Conservation (phyloP, 371 early-diverging fungal genomes). For the Mortierella sp. region DNA sequence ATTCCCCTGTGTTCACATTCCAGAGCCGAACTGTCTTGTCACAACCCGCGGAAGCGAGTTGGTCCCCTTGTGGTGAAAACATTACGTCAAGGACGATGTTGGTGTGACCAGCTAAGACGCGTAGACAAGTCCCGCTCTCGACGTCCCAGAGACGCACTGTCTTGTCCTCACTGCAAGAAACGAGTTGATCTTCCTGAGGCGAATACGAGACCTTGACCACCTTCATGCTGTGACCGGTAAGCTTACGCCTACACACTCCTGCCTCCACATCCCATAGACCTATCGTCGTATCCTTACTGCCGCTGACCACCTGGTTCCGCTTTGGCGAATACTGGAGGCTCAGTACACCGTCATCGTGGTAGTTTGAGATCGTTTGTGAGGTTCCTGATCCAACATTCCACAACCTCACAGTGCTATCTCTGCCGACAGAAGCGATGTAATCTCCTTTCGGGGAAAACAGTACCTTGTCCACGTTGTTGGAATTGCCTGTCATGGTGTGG, state of each 20-base stretch:
- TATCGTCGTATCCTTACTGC: background rate
- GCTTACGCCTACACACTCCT: background rate
- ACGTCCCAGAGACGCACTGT: slow-evolving; percentile 2
- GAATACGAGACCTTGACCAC: background rate
- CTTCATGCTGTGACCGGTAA: background rate
- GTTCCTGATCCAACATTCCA: too few relatives aligned
- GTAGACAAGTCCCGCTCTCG: background rate
- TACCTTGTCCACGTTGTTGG: too few relatives aligned
- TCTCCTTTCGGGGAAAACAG: too few relatives aligned
- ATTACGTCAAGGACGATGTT: background rate
- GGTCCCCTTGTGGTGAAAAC: background rate
- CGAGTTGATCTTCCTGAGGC: background rate
- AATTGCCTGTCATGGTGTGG: too few relatives aligned
- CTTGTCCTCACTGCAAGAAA: background rate
- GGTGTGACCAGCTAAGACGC: background rate
- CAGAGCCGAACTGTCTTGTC: too few relatives aligned
- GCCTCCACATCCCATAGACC: background rate
- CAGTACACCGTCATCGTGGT: too few relatives aligned
- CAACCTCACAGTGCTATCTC: too few relatives aligned
- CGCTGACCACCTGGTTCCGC: background rate
- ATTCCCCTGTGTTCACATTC: too few relatives aligned
- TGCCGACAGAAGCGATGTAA: too few relatives aligned
- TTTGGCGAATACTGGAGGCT: background rate
- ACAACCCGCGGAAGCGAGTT: background rate
- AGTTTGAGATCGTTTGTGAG: too few relatives aligned